Evolutionary conservation across 164 flowering plant genomes (phyloP), one percentile per base, ranked within the genome.

Genomic region (Vitis rotundifolia): DNA sequence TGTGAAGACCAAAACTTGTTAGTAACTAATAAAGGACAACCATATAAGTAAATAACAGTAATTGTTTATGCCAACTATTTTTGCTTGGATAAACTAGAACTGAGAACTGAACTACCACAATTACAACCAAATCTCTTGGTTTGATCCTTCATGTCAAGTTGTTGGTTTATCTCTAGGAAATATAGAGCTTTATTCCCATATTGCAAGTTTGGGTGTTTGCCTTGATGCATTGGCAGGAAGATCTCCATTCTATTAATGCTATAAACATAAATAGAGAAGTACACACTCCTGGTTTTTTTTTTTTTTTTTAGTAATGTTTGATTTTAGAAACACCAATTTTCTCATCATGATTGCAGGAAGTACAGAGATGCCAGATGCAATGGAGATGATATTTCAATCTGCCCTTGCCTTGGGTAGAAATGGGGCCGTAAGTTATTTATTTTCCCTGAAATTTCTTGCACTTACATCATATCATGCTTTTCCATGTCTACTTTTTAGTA

Each of bases 311-410:
- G 44, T 5, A 37, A 49, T 13, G 60, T 10, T 12, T 57, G 26
- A 11, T 13, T 28, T 8, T 66, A 52, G 61, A 37, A 61, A 49
- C 15, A 18, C 0, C 4, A 16, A 31, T 58, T 49, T 60, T 14
- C 1, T 22, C n/a, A 12, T 62, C 59, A 52, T 73, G 49, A 63
- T 76, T 65, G 65, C 85, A 95, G 99, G 94, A 72, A 81, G 76
- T 70, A 70, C 71, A 18, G 93, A 89, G 75, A 89, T 95, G 95
- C 99, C 99, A 15, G 98, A 95, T 80, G 94, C 99, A 61, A 85
- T 93, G 94, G 99, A 95, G 80, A 78, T 79, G 22, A 91, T 93
- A 80, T 95, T 84, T 80, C 97, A 91, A 72, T 86, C 91, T 72
- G 97, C 99, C 60, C 92, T 95, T 66, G 80, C 86, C 57, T 69